Percentiles rank a stretch among this genome's conserved stretches.
These are phyloP conservation scores for Crithidia bombi DNA, from an alignment of 208 protist species.

Conservation along the genomic window DNA sequence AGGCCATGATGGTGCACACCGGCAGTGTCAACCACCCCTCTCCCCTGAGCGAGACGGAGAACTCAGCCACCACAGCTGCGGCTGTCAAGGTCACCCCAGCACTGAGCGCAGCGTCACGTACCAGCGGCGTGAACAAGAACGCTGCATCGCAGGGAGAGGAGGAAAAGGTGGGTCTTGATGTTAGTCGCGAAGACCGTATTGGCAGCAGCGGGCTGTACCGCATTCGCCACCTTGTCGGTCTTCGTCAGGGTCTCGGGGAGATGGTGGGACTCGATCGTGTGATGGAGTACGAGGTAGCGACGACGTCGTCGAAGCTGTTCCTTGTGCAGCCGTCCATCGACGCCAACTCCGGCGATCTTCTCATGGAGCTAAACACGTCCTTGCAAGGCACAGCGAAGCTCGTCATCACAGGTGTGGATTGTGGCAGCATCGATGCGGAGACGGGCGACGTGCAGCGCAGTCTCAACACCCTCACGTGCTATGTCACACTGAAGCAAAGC, in stretches of 20 bases:
- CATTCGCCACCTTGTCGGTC: conserved; percentile 48
- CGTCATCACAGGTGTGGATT: conserved; percentile 55
- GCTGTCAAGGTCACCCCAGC: background rate
- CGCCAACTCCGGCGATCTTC: conserved; percentile 43
- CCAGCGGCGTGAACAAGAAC: background rate
- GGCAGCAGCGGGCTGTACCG: conserved; percentile 46
- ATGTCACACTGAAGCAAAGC: conserved; percentile 33
- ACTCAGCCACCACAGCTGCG: background rate
- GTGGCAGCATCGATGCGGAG: conserved; percentile 42
- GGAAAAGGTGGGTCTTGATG: conserved; percentile 22
- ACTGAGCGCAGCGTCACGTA: background rate
- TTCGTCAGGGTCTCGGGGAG: conserved; percentile 58
- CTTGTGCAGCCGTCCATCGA: conserved; percentile 44
- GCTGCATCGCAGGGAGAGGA: conserved; percentile 23
- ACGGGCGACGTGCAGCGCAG: conserved; percentile 44
- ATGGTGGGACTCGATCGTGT: conserved; percentile 68
- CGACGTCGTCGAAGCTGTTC: conserved; percentile 42
- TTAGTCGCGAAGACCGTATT: conserved; percentile 35
- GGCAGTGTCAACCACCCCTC: background rate
- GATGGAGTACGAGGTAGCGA: conserved; percentile 63
- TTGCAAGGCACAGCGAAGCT: conserved; percentile 51
- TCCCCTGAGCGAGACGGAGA: background rate
- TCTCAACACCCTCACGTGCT: conserved; percentile 47
- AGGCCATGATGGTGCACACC: background rate
- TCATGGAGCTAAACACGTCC: conserved; percentile 56